Base-by-base conservation (phyloP, 2,329 filamentous ascomycete species). In the Septoria petroselini region DNA sequence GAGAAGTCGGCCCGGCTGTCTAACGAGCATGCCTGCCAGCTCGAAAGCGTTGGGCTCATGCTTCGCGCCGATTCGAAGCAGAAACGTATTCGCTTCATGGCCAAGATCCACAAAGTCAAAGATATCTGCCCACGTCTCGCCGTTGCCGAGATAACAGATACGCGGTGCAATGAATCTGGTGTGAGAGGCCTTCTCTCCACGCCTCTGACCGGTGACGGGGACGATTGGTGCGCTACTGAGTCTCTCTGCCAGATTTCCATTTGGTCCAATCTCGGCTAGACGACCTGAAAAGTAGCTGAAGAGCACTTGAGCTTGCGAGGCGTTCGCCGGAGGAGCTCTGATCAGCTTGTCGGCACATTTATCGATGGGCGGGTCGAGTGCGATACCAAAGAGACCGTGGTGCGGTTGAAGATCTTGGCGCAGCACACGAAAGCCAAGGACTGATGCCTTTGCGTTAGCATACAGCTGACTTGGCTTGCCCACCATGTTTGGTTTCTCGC, bases 101-200 rank as follows among this genome's bases (percentile, higher is more conserved):
- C 91, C 90, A 71, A 96, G 98, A 66, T 97, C 88, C 11, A 97
- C 91, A 69, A 96, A 98, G 65, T 97, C 90, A 59, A 98, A 95
- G 25, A 98, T 94, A 25, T 95, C 87, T 8, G 82, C 86, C 62
- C 94, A 98, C 58, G 84, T 77, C 25, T 47, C 73, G 44, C 78
- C 76, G 27, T 79, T 76, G 7, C 93, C 93, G 2, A 98, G 76
- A 66, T 95, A 98, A 55, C 86, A 90, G 33, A 83, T 76, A 38
- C 78, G 79, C 4, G 93, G 91, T 12, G 80, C 76, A 37, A 90
- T 76, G 59, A 82, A 77, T 58, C 76, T 72, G 38, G 80, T 60
- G 39, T 63, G 62, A 41, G 62, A 57, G 39, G 44, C 40, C 23
- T 58, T 57, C 17, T 63, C 61, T 23, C 58, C 61, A 17, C 44